Evolutionary conservation across 129 eudicot species (phyloP), one percentile per base, ranked within the genome.

Genomic region (Chrysanthemum seticuspe): DNA sequence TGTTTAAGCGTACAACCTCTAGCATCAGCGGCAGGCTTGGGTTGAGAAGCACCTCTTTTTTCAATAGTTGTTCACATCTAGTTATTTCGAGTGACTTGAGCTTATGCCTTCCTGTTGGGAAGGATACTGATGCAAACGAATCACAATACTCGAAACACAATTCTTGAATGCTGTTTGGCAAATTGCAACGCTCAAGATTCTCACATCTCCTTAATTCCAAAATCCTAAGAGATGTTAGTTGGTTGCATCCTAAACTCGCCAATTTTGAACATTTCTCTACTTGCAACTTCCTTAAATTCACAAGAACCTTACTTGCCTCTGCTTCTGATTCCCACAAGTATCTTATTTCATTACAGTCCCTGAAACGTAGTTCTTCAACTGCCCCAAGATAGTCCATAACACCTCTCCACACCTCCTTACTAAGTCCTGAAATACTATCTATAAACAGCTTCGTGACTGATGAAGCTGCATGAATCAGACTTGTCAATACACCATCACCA

Each of bases 241-340:
- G 23, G 61, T 3, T 68, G 61, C 73, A 21, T 68, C 71, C 71
- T 48, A 67, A 67, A 49, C 72, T 19, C 18, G 21, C 58, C 45
- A 67, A 5, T 10, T 23, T 21, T 21, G 3, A 1, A 67, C 72
- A 67, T 0, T 6, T 2, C 0, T 0, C 6, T 23, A 67, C 44
- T 21, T 0, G 0, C 45, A 67, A 23, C 14, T 49, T 50, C 16
- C 19, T 49, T 67, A 67, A 21, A 67, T 50, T 67, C 7, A 23
- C 21, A 67, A 67, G 45, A 67, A 67, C 19, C 44, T 48, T 67
- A 67, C 71, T 19, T 3, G 71, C 71, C 55, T 66, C 55, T 18
- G 10, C 15, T 66, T 44, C 56, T 45, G 71, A 66, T 19, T 66
- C 55, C 70, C 73, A 68, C 45, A 68, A 21, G 21, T 50, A 50